A percentile compares a stretch with the other conserved stretches of the same genome.
Conservation (phyloP, 345 rosid species). For the Durio zibethinus region DNA sequence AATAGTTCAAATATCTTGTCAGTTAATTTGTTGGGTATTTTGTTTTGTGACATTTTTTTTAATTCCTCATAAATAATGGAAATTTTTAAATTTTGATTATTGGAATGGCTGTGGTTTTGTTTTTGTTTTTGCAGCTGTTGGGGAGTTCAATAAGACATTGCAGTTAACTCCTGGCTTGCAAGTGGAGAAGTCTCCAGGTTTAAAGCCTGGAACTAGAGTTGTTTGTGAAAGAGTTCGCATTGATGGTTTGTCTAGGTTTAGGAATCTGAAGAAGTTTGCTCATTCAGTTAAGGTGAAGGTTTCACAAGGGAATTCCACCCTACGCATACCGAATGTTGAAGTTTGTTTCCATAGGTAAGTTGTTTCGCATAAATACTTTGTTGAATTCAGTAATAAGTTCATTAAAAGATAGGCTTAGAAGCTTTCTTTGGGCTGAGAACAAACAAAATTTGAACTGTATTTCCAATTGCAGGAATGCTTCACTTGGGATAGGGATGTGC, state of each 20-base stretch:
- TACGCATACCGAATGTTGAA: constrained; percentile 41
- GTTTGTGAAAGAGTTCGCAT: constrained; percentile 71
- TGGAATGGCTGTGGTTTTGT: neutral
- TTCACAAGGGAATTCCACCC: constrained; percentile 33
- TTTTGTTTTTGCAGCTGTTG: constrained; percentile 46
- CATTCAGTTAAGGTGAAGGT: constrained; percentile 61
- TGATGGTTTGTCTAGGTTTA: constrained; percentile 58
- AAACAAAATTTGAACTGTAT: neutral
- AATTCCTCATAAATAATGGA: neutral
- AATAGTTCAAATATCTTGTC: neutral
- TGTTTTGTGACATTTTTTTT: neutral
- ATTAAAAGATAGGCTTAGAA: neutral
- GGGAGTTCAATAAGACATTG: constrained; percentile 35
- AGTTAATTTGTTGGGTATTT: neutral
- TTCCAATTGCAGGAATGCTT: constrained; percentile 52
- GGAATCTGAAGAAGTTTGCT: constrained; percentile 56
- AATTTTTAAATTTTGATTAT: neutral
- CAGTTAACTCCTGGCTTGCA: constrained; percentile 44
- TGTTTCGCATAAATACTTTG: neutral
- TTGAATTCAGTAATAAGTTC: neutral
- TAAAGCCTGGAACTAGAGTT: constrained; percentile 47
- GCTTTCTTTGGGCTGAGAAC: neutral
- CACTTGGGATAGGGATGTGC: constrained; percentile 79
- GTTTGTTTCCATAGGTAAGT: constrained; percentile 88
- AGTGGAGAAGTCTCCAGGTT: constrained; percentile 68